These are phyloP conservation scores for Aspergillus eucalypticola DNA, from an alignment of 2,329 filamentous ascomycete species.

Conservation along the genomic window DNA sequence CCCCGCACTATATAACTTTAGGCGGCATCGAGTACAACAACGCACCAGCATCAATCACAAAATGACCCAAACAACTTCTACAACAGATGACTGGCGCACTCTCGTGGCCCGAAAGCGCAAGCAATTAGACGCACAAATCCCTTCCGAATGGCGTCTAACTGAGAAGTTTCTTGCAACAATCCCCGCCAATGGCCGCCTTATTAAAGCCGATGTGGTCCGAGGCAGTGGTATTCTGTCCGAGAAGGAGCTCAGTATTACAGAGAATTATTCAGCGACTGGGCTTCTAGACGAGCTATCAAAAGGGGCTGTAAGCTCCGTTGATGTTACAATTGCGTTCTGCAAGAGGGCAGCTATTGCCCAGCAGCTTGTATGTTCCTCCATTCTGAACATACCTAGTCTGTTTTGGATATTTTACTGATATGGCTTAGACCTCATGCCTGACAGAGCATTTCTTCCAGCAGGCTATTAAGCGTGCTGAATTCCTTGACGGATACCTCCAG, in stretches of 20 bases:
- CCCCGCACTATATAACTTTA: background rate
- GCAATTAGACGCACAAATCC: constrained; percentile 33
- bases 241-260: constrained; percentile 53
- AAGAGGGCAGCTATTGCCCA: constrained; percentile 38
- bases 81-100: constrained; percentile 20
- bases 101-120: constrained; percentile 27
- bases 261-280: constrained; percentile 37
- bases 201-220: constrained; percentile 15
- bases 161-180: constrained; percentile 10
- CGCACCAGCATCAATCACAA: background rate
- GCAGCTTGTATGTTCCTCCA: constrained; percentile 25
- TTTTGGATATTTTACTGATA: background rate
- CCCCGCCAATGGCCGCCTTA: constrained; percentile 12
- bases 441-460: constrained; percentile 56
- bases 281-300: constrained; percentile 29
- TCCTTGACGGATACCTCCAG: constrained; percentile 49
- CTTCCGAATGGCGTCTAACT: constrained; percentile 34
- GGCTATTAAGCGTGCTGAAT: constrained; percentile 50
- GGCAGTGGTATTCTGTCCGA: constrained; percentile 46
- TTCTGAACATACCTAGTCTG: background rate
- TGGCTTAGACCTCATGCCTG: constrained; percentile 43
- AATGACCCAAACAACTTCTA: constrained; percentile 3
- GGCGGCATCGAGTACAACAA: background rate
- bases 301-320: constrained; percentile 32
- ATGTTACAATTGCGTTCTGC: constrained; percentile 53